Evolutionary conservation across 768 basidiomycete genomes (phyloP), one percentile per base, ranked within the genome.

Genomic region (Russula emetica): DNA sequence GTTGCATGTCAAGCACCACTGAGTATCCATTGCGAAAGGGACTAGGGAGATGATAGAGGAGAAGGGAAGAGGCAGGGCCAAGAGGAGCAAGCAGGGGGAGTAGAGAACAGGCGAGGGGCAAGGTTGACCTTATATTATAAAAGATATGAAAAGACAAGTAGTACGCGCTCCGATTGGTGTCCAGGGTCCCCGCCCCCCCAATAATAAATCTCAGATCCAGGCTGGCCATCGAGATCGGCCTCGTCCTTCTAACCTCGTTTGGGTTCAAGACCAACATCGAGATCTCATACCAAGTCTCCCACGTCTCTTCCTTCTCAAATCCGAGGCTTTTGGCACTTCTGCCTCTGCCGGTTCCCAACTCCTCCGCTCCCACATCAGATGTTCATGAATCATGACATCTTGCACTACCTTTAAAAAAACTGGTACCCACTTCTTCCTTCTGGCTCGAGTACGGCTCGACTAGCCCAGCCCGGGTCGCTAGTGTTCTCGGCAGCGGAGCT

Each of bases 1-100:
- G 67, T 80, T 78, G 78, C 88, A 90, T 60, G 78, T 77, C 68
- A 89, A 77, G 72, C 88, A 90, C 85, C 85, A 87, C 77, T 87
- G 82, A 67, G 81, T 79, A 74, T 87, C 86, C 80, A 86, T 83
- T 64, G 69, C 75, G 3, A 34, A 54, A 22, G 52, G 55, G 59
- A 50, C 47, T 70, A 55, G 14, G 56, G 3, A 61, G 34, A 51
- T 47, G 53, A 72, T 58, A 52, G 70, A 60, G 66, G 69, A 57
- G n/a, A 36, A 24, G 68, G 55, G 67, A 68, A 66, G 58, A 66
- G 66, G 50, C 49, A 54, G 61, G 53, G 61, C 60, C 36, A 49
- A 45, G 63, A 38, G 44, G 49, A 53, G 24, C 20, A 51, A 44
- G n/a, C n/a, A n/a, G n/a, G 47, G 47, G 38, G n/a, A 14, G 53